Evolutionary conservation across 805 yeast species (phyloP), one percentile per base, ranked within the genome.

Genomic region (Metschnikowia henanensis): DNA sequence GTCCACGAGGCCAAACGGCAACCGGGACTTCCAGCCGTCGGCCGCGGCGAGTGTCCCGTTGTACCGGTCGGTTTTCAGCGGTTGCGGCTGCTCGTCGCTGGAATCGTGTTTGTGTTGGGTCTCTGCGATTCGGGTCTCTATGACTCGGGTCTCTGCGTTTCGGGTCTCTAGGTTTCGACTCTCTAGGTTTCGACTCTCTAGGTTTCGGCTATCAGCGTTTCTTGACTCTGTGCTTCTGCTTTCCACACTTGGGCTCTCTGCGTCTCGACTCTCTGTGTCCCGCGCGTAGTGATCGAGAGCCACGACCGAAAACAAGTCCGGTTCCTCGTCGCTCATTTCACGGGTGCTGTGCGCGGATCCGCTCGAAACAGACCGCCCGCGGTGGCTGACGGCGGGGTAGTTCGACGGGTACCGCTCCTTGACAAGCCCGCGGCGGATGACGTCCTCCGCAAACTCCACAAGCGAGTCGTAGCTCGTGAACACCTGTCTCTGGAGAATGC

Each of bases 321-420:
- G 26, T 13, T 23, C 26, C 12, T 9, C 12, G 12, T 23, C 26
- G 12, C 5, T 23, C 12, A 9, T 9, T 3, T 23, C 26, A 23
- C 26, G 26, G 12, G 26, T 9, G 12, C 26, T 23, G 8, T 23
- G 26, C 12, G 26, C 12, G 26, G 26, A 23, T 23, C 26, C 26
- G 12, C 26, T 9, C 12, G 26, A 23, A 9, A 13, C 26, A 9
- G 26, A 23, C 3, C 26, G 26, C 12, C 26, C 26, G 8, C 26
- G 26, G n/a, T n/a, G 26, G 32, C 26, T 23, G 12, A 23, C 26
- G 26, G 26, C 25, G 8, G 37, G 32, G 30, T 35, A 40, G 1
- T 29, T 16, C 16, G 44, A 40, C 6, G 39, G 39, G 25, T 34
- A 35, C n/a, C 34, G 34, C 26, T 40, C 44, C 30, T 35, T 35